Conservation (phyloP, 78 protist species). For the Dictyostelium citrinum region DNA sequence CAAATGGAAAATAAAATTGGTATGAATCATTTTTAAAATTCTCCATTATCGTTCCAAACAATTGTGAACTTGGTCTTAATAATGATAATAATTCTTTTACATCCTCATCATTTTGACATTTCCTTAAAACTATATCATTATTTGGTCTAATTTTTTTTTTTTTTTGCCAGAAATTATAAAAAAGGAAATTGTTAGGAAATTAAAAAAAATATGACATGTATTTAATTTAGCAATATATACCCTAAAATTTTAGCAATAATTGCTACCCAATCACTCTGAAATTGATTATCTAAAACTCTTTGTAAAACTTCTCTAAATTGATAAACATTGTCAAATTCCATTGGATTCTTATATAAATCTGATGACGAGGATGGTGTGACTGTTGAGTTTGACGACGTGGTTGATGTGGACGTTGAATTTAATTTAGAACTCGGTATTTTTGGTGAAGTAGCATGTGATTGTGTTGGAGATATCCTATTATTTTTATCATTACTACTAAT, state of each 20-base stretch:
- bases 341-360: not conserved
- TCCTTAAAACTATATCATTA: not conserved
- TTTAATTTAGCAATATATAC: not conserved
- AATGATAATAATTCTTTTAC: not conserved
- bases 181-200: not conserved
- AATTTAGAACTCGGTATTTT: not conserved
- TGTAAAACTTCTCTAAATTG: not conserved
- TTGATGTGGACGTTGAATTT: not conserved
- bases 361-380: not conserved
- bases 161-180: not conserved
- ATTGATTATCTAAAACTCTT: not conserved
- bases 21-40: not conserved
- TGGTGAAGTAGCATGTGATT: not conserved
- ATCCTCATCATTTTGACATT: not conserved
- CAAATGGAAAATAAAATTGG: constrained; percentile 3
- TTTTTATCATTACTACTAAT: not conserved
- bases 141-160: not conserved
- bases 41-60: not conserved
- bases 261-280: not conserved
- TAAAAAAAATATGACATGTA: too few species aligned
- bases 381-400: not conserved
- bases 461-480: not conserved
- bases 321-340: not conserved
- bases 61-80: not conserved
- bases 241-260: not conserved